These are phyloP conservation scores for Lactarius sp. DNA, from an alignment of 768 basidiomycete genomes.

Conservation along the genomic window DNA sequence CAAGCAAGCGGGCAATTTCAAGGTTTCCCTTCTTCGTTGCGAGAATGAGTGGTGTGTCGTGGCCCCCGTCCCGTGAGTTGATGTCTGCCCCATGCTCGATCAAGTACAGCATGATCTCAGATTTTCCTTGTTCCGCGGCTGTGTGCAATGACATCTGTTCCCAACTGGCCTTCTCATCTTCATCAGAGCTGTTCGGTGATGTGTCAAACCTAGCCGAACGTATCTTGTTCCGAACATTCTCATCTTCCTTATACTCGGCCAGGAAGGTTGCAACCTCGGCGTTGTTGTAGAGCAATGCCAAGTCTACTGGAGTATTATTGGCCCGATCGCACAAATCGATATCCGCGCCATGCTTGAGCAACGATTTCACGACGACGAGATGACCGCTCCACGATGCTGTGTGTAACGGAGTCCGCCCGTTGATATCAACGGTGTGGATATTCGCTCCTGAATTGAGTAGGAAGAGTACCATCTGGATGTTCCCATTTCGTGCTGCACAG, in stretches of 20 bases:
- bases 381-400: neutral
- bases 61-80: neutral
- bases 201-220: neutral
- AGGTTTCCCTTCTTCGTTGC: neutral
- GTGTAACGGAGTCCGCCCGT: constrained; percentile 8
- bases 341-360: neutral
- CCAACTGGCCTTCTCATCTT: neutral
- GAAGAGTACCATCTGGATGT: neutral
- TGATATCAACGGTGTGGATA: neutral
- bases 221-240: neutral
- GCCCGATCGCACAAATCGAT: neutral
- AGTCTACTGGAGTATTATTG: neutral
- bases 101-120: neutral
- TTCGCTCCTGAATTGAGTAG: no score
- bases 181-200: neutral
- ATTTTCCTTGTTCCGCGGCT: neutral
- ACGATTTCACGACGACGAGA: neutral
- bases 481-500: no score
- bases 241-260: neutral
- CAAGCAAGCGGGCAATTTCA: neutral
- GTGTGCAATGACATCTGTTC: neutral
- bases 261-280: constrained; percentile 1
- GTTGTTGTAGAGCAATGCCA: neutral
- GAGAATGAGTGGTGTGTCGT: neutral
- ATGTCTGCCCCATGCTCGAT: neutral